phyloP scores from a whole-genome alignment of 148 eudicot genomes.

The Rhododendron griersonianum region DNA sequence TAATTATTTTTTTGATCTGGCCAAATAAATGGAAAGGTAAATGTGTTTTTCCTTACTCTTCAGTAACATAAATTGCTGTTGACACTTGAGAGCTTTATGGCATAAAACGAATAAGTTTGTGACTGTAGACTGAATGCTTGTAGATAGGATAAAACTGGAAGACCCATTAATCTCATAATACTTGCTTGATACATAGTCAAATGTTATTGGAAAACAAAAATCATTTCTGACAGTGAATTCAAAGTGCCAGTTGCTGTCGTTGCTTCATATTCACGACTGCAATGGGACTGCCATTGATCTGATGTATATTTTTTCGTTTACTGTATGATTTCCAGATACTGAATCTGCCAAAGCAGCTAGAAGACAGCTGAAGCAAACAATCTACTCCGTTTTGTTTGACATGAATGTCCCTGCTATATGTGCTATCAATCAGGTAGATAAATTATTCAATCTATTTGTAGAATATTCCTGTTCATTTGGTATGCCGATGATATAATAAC shows the following conservation, averaged over 20 bases:
- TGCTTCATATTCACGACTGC: not conserved
- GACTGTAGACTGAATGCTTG: not conserved
- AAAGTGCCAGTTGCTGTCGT: not conserved
- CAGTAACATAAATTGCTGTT: not conserved
- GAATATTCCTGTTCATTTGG: not conserved
- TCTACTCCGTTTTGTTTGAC: slow-evolving; percentile 71
- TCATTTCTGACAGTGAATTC: not conserved
- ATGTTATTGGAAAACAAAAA: not conserved
- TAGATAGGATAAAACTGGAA: not conserved
- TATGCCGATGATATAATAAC: not conserved
- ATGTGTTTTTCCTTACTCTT: not conserved
- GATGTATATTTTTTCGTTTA: not conserved
- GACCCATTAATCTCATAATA: not conserved
- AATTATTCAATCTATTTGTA: not conserved
- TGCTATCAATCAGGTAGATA: slow-evolving; percentile 81
- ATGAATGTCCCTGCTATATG: slow-evolving; percentile 90
- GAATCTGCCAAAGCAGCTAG: slow-evolving; percentile 68
- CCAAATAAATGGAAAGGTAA: not conserved
- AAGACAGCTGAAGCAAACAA: slow-evolving; percentile 71
- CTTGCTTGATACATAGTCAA: not conserved
- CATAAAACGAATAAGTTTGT: not conserved
- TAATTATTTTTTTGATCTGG: not conserved
- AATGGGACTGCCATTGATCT: not conserved
- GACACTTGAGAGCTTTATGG: not conserved
- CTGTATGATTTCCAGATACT: slow-evolving; percentile 43